A percentile compares a stretch with the other conserved stretches of the same genome.
These are phyloP conservation scores for Zygosaccharomyces rouxii DNA, from an alignment of 805 yeast species.

Conservation along the genomic window DNA sequence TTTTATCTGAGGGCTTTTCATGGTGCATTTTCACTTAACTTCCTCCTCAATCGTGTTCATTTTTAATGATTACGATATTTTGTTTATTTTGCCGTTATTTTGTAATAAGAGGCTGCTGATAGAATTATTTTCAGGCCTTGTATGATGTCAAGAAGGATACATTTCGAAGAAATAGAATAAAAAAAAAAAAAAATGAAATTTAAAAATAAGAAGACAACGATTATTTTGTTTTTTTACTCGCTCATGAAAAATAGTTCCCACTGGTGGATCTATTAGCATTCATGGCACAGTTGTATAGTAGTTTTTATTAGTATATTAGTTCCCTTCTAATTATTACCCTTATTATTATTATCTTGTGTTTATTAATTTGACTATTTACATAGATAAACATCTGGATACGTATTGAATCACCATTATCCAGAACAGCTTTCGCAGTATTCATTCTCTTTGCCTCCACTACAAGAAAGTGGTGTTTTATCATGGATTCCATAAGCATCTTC, in stretches of 20 bases:
- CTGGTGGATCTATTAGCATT: slow-evolving; percentile 8
- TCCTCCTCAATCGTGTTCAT: slow-evolving; percentile 1
- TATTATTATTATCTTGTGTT: background rate
- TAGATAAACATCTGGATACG: background rate
- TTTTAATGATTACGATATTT: background rate
- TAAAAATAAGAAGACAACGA: background rate
- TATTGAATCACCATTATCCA: slow-evolving; percentile 46
- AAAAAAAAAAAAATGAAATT: background rate
- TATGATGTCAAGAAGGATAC: slow-evolving; percentile 14
- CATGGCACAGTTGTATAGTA: slow-evolving; percentile 19
- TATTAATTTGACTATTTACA: background rate
- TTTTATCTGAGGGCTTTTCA: background rate
- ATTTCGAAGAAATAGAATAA: background rate
- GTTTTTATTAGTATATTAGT: slow-evolving; percentile 9
- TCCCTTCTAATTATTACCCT: slow-evolving; percentile 1
- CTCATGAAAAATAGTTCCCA: slow-evolving; percentile 11
- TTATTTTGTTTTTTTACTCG: slow-evolving; percentile 8
- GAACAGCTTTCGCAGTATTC: slow-evolving; percentile 97
- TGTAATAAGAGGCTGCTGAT: slow-evolving; percentile 7
- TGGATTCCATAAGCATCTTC: slow-evolving; percentile 68
- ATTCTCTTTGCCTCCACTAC: slow-evolving; percentile 83
- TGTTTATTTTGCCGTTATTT: background rate
- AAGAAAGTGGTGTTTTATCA: slow-evolving; percentile 84
- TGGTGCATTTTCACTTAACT: background rate
- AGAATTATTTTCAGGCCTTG: slow-evolving; percentile 13